Evolutionary conservation across 768 basidiomycete species (phyloP), one percentile per base, ranked within the genome.

Genomic region (Tricholoma matsutake): DNA sequence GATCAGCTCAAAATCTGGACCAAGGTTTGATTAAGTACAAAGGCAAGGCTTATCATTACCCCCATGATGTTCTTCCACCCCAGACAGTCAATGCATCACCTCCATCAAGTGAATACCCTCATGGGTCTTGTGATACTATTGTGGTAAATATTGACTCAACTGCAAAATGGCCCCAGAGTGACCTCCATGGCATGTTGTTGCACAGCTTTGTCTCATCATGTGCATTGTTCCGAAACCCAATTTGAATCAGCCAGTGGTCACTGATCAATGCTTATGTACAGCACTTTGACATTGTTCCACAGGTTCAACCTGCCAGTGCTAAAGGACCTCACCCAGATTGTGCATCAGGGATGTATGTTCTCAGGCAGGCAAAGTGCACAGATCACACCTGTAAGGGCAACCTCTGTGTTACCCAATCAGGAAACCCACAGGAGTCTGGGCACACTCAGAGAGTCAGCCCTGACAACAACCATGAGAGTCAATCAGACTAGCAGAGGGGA

Each of bases 201-300:
- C 31, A 6, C 41, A 58, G 31, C 18, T 47, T 11, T 25, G 20
- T 37, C 57, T 58, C 14, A 58, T 49, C n/a, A n/a, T n/a, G n/a
- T n/a, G n/a, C n/a, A n/a, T n/a, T n/a, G 43, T 58, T 28, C 22
- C 25, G 4, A 14, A 20, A 32, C 37, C 45, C 14, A 41, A n/a
- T n/a, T n/a, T n/a, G n/a, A n/a, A 41, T 13, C n/a, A 20, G 13
- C 25, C 25, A 13, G 28, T 54, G 28, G 52, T 28, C 4, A 25
- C 34, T 37, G 54, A 35, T 20, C 22, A 41, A 52, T 25, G 22
- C 22, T 25, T 25, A 25, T 25, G 22, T 25, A 25, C 3, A 25
- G 22, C 6, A 31, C 31, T 49, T 58, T n/a, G 20, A 63, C 29
- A 60, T 60, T 56, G 22, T 59, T 28, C 45, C 59, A 25, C 62